phyloP scores from a whole-genome alignment of 176 grass and related monocot genomes.

The Bothriochloa decipiens region DNA sequence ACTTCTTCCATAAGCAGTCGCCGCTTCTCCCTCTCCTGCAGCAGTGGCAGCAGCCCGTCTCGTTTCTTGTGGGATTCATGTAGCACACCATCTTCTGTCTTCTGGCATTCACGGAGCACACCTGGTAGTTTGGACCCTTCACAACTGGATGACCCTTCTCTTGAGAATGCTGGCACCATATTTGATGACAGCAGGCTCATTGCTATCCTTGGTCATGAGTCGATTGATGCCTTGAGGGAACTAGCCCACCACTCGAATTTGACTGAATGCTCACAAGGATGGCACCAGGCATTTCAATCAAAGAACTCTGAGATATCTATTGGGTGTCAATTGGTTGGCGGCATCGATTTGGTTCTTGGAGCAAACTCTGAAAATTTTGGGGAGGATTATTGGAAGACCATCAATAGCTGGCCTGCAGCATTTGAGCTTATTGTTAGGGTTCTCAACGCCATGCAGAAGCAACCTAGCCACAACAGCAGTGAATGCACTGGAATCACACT shows the following conservation, averaged over 20 bases:
- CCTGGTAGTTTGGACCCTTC: background rate
- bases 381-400: slow-evolving; percentile 29
- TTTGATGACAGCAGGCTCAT: slow-evolving; percentile 23
- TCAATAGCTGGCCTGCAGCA: slow-evolving; percentile 25
- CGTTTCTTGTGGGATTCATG: slow-evolving; percentile 8
- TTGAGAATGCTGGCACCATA: slow-evolving; percentile 9
- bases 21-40: background rate
- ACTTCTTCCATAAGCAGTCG: background rate
- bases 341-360: slow-evolving; percentile 3
- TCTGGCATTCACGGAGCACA: slow-evolving; percentile 22
- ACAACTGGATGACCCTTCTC: slow-evolving; percentile 29
- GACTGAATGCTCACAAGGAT: slow-evolving; percentile 15
- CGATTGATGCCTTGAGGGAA: slow-evolving; percentile 4
- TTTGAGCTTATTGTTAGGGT: slow-evolving; percentile 2
- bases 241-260: too few relatives aligned
- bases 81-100: slow-evolving; percentile 31
- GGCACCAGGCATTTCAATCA: background rate
- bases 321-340: slow-evolving; percentile 8
- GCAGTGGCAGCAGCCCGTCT: slow-evolving; percentile 28
- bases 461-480: background rate
- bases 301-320: slow-evolving; percentile 5
- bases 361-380: slow-evolving; percentile 8
- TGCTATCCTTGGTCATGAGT: slow-evolving; percentile 28
- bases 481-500: slow-evolving; percentile 3
- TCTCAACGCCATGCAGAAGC: slow-evolving; percentile 12